A percentile compares a stretch with the other conserved stretches of the same genome.
Evolutionary conservation across 2,329 filamentous ascomycete genomes (phyloP).

Genomic region (Beauveria sp.): DNA sequence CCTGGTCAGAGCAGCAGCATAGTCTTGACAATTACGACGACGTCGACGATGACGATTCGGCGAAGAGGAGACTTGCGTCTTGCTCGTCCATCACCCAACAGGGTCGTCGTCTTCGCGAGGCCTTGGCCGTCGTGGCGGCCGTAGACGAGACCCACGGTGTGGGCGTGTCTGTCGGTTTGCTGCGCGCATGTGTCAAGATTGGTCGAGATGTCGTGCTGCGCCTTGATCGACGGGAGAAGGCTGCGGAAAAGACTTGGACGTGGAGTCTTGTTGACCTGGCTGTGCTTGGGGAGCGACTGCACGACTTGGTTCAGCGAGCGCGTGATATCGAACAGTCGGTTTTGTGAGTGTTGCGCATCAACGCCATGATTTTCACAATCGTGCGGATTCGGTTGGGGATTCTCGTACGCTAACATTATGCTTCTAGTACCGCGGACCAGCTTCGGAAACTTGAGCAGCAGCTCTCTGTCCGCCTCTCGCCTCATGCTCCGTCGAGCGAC

Average conservation of each 20-base stretch:
- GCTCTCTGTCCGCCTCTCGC: not conserved
- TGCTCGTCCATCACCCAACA: not conserved
- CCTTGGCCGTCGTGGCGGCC: not conserved
- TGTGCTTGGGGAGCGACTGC: conserved; percentile 1
- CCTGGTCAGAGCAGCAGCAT: conserved; percentile 3
- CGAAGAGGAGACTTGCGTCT: not conserved
- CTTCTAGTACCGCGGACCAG: not conserved
- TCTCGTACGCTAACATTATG: not conserved
- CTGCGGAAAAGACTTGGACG: not conserved
- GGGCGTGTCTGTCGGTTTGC: conserved; percentile 6
- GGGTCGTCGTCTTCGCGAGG: not conserved
- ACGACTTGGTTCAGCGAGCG: not conserved
- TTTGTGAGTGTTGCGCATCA: not conserved
- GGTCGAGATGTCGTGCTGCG: conserved; percentile 19
- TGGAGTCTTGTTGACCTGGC: not conserved
- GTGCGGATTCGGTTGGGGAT: not conserved
- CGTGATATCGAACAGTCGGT: not conserved
- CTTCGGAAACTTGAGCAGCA: not conserved
- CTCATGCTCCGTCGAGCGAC: not conserved
- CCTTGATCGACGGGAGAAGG: conserved; percentile 7
- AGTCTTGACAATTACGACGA: not conserved
- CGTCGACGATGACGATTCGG: not conserved
- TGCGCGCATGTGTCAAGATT: conserved; percentile 18
- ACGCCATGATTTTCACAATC: not conserved
- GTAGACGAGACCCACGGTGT: not conserved